These are phyloP conservation scores for Aaosphaeria pasadenensis DNA, from an alignment of 2,329 filamentous ascomycete species.

Conservation along the genomic window DNA sequence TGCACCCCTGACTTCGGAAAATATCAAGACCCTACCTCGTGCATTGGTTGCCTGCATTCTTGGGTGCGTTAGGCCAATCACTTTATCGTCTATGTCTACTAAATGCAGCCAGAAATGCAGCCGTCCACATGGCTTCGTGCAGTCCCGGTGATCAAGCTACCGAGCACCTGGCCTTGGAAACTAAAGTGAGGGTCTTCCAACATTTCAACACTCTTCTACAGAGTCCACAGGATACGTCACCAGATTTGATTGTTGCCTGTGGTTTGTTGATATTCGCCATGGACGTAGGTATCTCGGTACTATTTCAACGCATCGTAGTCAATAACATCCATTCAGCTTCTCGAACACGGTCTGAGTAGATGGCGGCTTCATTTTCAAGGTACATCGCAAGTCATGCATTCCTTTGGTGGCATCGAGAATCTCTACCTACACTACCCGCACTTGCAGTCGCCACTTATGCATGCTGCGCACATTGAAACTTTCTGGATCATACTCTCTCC, in stretches of 20 bases:
- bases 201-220: slow-evolving; percentile 12
- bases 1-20: slow-evolving; percentile 10
- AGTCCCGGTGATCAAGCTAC: slow-evolving; percentile 10
- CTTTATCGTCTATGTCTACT: neutral
- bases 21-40: slow-evolving; percentile 10
- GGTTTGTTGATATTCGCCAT: slow-evolving; percentile 18
- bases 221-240: slow-evolving; percentile 9
- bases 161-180: slow-evolving; percentile 16
- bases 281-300: slow-evolving; percentile 13
- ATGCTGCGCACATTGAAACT: slow-evolving; percentile 13
- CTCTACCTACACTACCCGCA: slow-evolving; percentile 17
- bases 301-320: neutral
- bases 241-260: slow-evolving; percentile 14
- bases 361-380: slow-evolving; percentile 18
- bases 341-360: slow-evolving; percentile 15
- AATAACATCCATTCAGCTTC: slow-evolving; percentile 8
- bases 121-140: slow-evolving; percentile 18
- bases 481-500: slow-evolving; percentile 12
- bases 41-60: slow-evolving; percentile 17
- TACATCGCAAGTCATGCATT: slow-evolving; percentile 12
- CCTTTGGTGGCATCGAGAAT: slow-evolving; percentile 16
- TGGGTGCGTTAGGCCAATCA: neutral
- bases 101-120: slow-evolving; percentile 6
- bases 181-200: slow-evolving; percentile 17
- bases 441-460: slow-evolving; percentile 11